Base-by-base conservation (phyloP, 73 alveolate genomes). In the Uronychia binucleata region DNA sequence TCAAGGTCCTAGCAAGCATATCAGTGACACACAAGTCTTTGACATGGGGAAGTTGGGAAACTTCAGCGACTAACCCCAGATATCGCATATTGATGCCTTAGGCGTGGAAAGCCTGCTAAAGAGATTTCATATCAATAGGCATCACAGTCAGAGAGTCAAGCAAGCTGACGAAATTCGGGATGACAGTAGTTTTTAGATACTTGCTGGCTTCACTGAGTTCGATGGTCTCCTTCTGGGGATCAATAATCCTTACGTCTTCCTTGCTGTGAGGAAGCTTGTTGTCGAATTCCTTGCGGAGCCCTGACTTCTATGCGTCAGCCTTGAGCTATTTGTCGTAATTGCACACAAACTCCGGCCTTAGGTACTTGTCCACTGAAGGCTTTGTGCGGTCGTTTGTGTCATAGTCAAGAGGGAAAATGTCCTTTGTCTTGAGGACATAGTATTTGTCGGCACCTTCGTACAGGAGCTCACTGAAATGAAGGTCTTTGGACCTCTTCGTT, bases 41-140 rank as follows among this genome's bases (percentile, higher is more conserved):
- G 28, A 96, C 90, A 88, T 96, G 99, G 57, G 98, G 96, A 19
- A 96, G 95, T 30, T 80, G 80, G 0, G 98, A 89, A 46, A 86
- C 35, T 74, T 89, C 88, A 27, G 97, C 96, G 0, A 96, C 97
- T 46, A 79, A 75, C 67, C 99, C 99, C 57, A 96, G 74, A 75
- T 95, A 96, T 74, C 97, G 87, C 89, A 94, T 90, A 87, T 96
- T 96, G 33, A 96, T 94, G 11, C 98, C 98, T 60, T 95, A 91
- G 58, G 94, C 77, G 81, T 96, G 99, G 85, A 96, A 95, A 74
- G 96, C 83, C 75, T 92, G 84, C 77, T 91, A 84, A 59, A 96
- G 89, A 0, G 97, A 84, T 79, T 91, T 95, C 31, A 95, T 84
- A 79, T 96, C 97, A 57, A 95, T 89, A 30, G 98, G 98, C 32